phyloP scores from a whole-genome alignment of 345 rosid species.

The Citrus mangshanensis region DNA sequence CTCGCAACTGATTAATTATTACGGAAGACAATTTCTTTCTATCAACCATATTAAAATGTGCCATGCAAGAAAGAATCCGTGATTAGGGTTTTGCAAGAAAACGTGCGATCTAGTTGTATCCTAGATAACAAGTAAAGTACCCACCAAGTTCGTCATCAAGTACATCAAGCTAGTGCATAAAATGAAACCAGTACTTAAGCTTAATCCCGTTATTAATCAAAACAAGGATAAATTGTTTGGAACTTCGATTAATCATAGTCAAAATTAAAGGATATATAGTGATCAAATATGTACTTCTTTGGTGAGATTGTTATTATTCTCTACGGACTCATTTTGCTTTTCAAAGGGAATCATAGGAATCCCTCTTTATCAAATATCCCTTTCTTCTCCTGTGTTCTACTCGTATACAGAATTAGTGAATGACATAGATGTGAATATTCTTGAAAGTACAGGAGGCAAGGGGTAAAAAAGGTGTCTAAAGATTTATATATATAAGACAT shows the following conservation, averaged over 20 bases:
- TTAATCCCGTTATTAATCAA: not conserved
- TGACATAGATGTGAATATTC: too few species aligned
- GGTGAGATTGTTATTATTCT: not conserved
- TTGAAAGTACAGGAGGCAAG: too few species aligned
- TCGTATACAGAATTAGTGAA: too few species aligned
- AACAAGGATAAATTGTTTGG: not conserved
- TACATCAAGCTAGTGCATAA: not conserved
- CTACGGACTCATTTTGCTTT: not conserved
- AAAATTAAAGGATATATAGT: not conserved
- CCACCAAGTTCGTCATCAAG: too few species aligned
- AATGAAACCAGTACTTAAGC: not conserved
- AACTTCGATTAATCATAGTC: not conserved
- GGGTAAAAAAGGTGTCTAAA: too few species aligned
- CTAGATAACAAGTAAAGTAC: not conserved
- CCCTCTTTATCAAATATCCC: not conserved
- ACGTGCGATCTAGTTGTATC: not conserved
- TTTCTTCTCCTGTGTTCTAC: not conserved
- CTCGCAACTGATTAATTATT: not conserved
- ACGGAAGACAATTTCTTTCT: not conserved
- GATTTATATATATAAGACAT: too few species aligned
- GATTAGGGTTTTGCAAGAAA: not conserved
- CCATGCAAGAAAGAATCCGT: not conserved
- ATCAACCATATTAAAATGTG: not conserved
- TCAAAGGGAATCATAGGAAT: not conserved
- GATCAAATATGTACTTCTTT: not conserved